A percentile compares a stretch with the other conserved stretches of the same genome.
Evolutionary conservation across 805 yeast species (phyloP).

Genomic region (Monosporozyma yasuniensis): DNA sequence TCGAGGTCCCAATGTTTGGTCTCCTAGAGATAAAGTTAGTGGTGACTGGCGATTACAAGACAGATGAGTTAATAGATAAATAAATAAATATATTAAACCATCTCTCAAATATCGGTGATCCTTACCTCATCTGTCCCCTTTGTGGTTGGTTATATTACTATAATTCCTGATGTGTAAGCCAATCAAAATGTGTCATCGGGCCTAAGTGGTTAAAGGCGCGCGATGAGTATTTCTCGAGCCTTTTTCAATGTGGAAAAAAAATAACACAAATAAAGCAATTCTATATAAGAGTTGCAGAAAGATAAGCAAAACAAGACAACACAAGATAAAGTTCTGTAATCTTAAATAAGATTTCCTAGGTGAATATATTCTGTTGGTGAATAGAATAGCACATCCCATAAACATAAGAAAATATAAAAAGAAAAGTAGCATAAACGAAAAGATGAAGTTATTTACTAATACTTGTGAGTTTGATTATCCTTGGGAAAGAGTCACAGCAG

Average conservation of each 20-base stretch:
- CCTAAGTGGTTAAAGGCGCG: background rate
- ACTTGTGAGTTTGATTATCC: conserved; percentile 67
- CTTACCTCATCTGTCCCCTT: background rate
- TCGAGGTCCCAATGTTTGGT: conserved; percentile 32
- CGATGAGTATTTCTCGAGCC: too few species aligned
- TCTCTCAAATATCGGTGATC: background rate
- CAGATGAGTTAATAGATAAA: too few species aligned
- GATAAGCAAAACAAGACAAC: too few species aligned
- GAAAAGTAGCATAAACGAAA: background rate
- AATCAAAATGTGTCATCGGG: background rate
- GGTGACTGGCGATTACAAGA: background rate
- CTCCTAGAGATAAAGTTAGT: conserved; percentile 17
- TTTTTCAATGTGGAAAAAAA: too few species aligned
- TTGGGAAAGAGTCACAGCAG: conserved; percentile 92
- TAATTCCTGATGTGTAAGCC: background rate
- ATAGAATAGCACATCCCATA: too few species aligned
- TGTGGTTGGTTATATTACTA: background rate
- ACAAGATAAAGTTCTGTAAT: too few species aligned
- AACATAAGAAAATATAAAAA: background rate
- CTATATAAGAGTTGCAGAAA: background rate
- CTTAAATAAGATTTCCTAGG: too few species aligned
- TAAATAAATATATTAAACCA: too few species aligned
- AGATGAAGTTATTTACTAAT: conserved; percentile 73
- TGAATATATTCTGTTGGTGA: too few species aligned
- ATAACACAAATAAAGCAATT: background rate